phyloP scores from a whole-genome alignment of 768 basidiomycete species.

The Tylopilus felleus region DNA sequence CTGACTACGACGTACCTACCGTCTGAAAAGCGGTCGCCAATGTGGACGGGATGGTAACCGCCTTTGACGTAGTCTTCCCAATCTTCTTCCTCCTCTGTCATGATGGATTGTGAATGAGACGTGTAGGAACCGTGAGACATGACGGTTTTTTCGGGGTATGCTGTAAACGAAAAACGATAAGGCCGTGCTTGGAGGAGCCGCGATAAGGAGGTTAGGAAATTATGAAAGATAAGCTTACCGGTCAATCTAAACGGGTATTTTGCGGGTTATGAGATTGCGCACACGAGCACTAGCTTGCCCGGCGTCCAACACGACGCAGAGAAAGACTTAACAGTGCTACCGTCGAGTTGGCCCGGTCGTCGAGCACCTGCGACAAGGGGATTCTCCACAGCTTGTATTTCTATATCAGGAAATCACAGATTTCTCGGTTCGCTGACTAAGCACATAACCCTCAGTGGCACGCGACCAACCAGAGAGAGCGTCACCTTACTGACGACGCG shows the following conservation, averaged over 20 bases:
- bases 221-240: constrained; percentile 32
- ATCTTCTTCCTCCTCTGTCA: constrained; percentile 91
- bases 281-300: not conserved
- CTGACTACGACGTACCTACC: constrained; percentile 87
- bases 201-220: constrained; percentile 30
- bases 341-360: constrained; percentile 4
- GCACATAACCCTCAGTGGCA: not conserved
- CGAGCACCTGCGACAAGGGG: constrained; percentile 6
- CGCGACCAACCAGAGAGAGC: too few species aligned
- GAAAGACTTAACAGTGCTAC: not conserved
- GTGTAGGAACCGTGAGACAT: constrained; percentile 78
- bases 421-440: constrained; percentile 28
- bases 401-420: constrained; percentile 20
- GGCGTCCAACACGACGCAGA: not conserved
- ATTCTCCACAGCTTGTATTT: not conserved
- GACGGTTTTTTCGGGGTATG: constrained; percentile 32
- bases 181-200: constrained; percentile 18
- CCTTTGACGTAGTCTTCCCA: constrained; percentile 86
- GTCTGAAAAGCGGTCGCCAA: constrained; percentile 87
- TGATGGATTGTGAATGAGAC: constrained; percentile 70
- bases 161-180: constrained; percentile 35
- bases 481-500: too few species aligned
- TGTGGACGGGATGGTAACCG: constrained; percentile 90
- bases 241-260: constrained; percentile 29
- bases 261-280: not conserved